Conservation (phyloP, 225 moss, liverwort and hornwort species). For the Thuidium tamariscinum region DNA sequence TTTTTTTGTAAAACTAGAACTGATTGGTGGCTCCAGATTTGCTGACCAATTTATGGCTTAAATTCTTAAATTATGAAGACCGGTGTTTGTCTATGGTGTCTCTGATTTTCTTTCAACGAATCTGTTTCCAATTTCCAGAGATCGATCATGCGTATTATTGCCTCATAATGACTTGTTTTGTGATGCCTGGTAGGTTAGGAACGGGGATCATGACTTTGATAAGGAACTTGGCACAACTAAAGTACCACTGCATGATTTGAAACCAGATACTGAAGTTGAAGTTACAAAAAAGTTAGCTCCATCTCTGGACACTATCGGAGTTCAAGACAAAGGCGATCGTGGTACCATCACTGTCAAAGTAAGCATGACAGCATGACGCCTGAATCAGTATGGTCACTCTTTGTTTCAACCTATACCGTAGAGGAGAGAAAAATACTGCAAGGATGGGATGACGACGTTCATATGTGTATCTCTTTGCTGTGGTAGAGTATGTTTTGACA, state of each 20-base stretch:
- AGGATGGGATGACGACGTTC: background rate
- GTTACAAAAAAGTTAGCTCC: constrained; percentile 43
- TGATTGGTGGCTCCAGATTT: background rate
- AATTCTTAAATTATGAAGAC: background rate
- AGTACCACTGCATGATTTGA: constrained; percentile 32
- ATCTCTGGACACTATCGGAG: constrained; percentile 59
- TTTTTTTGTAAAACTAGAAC: background rate
- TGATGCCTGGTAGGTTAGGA: constrained; percentile 50
- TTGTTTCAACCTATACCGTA: background rate
- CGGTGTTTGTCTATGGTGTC: background rate
- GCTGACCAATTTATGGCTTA: background rate
- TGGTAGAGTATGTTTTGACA: background rate
- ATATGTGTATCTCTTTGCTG: background rate
- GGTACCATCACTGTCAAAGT: constrained; percentile 64
- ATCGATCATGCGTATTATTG: background rate
- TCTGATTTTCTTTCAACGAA: background rate
- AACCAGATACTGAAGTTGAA: constrained; percentile 39
- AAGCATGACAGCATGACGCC: constrained; percentile 2
- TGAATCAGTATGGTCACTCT: background rate
- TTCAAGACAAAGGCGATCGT: constrained; percentile 87
- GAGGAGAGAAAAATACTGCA: background rate
- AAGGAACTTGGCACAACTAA: constrained; percentile 60
- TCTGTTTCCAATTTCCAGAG: background rate
- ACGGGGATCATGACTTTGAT: constrained; percentile 69
- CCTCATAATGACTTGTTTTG: background rate